Percentiles rank a stretch among this genome's conserved stretches.
Evolutionary conservation across 306 rosid species (phyloP).

Genomic region (Quercus suber): DNA sequence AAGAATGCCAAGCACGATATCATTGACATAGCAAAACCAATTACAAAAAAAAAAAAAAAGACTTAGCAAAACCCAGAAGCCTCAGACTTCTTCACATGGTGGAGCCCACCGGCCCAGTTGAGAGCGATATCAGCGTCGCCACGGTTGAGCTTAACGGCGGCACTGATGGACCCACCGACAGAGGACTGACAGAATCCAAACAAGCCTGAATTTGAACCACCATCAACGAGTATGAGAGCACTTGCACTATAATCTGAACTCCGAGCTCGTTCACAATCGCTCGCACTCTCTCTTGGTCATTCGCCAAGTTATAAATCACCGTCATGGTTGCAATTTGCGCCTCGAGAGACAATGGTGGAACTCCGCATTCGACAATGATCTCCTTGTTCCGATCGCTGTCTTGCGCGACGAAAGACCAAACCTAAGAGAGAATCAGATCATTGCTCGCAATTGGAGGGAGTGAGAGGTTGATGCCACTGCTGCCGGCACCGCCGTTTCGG

Average conservation of each 20-base stretch:
- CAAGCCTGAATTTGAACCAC: constrained; percentile 45
- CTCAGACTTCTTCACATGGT: too few relatives aligned
- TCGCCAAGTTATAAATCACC: constrained; percentile 47
- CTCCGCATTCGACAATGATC: constrained; percentile 64
- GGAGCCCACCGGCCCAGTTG: too few relatives aligned
- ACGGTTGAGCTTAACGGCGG: too few relatives aligned
- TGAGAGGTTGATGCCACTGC: constrained; percentile 36
- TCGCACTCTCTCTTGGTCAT: constrained; percentile 49
- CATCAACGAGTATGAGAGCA: constrained; percentile 50
- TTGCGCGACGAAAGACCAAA: constrained; percentile 66
- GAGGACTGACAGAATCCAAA: too few relatives aligned
- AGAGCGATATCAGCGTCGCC: too few relatives aligned
- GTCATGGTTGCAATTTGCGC: constrained; percentile 57
- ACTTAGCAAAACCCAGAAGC: too few relatives aligned
- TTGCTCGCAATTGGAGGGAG: constrained; percentile 77
- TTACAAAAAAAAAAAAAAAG: too few relatives aligned
- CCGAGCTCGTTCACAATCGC: constrained; percentile 49
- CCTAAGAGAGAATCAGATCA: constrained; percentile 75
- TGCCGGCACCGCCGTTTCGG: constrained; percentile 12
- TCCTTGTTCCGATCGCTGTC: constrained; percentile 69
- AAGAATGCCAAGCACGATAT: too few relatives aligned
- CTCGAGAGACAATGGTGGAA: constrained; percentile 47
- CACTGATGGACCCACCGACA: too few relatives aligned
- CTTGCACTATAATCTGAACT: constrained; percentile 54
- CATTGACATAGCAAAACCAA: too few relatives aligned